A percentile compares a stretch with the other conserved stretches of the same genome.
Conservation (phyloP, 441 rosid species). For the Rhodomyrtus psidioides region DNA sequence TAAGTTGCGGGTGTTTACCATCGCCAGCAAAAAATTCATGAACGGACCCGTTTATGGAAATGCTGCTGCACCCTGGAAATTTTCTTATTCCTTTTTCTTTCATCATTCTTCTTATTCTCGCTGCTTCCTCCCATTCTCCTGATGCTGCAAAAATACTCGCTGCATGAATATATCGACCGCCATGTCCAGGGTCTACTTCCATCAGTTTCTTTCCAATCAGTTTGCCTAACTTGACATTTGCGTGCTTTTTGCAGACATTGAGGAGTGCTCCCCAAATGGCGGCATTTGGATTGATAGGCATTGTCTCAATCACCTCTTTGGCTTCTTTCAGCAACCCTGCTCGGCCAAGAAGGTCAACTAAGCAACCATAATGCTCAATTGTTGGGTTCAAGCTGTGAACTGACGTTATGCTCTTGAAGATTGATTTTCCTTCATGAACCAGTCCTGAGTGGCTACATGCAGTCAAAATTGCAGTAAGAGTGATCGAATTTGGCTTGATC, state of each 20-base stretch:
- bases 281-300: constrained; percentile 50
- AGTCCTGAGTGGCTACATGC: constrained; percentile 54
- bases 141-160: constrained; percentile 35
- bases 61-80: constrained; percentile 44
- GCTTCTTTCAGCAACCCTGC: constrained; percentile 49
- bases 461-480: constrained; percentile 46
- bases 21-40: constrained; percentile 51
- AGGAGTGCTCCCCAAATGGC: constrained; percentile 52
- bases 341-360: constrained; percentile 56
- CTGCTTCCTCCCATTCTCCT: constrained; percentile 40
- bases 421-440: constrained; percentile 34
- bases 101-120: constrained; percentile 37
- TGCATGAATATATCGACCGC: constrained; percentile 42
- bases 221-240: constrained; percentile 31
- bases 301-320: constrained; percentile 22
- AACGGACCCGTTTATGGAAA: constrained; percentile 30
- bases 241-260: constrained; percentile 40
- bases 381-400: constrained; percentile 30
- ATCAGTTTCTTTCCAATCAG: constrained; percentile 30
- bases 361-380: constrained; percentile 53
- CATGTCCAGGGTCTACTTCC: constrained; percentile 34
- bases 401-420: constrained; percentile 34
- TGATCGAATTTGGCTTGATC: constrained; percentile 41
- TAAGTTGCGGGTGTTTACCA: constrained; percentile 24
- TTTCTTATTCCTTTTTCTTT: constrained; percentile 32